These are phyloP conservation scores for Rhizopogon vesiculosus DNA, from an alignment of 768 basidiomycete genomes.

Conservation along the genomic window DNA sequence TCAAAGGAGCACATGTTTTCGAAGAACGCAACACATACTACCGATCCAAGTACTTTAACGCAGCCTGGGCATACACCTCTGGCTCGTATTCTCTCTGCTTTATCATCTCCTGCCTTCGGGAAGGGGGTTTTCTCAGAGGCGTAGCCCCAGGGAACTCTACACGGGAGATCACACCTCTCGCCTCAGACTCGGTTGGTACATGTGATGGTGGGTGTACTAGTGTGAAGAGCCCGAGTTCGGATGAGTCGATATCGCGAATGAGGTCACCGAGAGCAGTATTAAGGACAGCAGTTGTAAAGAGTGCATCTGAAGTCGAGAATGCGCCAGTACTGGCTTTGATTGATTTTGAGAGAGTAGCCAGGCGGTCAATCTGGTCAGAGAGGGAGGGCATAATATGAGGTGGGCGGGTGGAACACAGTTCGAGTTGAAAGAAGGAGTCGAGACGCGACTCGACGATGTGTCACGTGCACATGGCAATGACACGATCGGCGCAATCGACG, in stretches of 20 bases:
- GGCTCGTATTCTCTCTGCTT: slow-evolving; percentile 51
- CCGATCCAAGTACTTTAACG: slow-evolving; percentile 70
- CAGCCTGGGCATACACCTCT: slow-evolving; percentile 72
- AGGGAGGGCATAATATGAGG: slow-evolving; percentile 45
- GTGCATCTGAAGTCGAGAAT: slow-evolving; percentile 6
- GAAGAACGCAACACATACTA: slow-evolving; percentile 48
- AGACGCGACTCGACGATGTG: not conserved
- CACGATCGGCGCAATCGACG: too few relatives aligned
- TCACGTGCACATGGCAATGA: not conserved
- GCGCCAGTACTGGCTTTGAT: slow-evolving; percentile 34
- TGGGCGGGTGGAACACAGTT: not conserved
- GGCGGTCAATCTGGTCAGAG: slow-evolving; percentile 64
- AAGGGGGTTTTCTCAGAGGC: slow-evolving; percentile 48
- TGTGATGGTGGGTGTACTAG: slow-evolving; percentile 34
- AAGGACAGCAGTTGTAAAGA: slow-evolving; percentile 66
- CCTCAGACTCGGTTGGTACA: slow-evolving; percentile 27
- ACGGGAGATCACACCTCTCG: slow-evolving; percentile 48
- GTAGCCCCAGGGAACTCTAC: slow-evolving; percentile 68
- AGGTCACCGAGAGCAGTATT: slow-evolving; percentile 62
- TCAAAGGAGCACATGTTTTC: not conserved
- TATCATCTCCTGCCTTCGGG: slow-evolving; percentile 32
- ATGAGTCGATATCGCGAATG: slow-evolving; percentile 74
- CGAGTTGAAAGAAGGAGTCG: too few relatives aligned
- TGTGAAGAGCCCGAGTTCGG: slow-evolving; percentile 75
- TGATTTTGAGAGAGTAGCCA: slow-evolving; percentile 46